Evolutionary conservation across 2,329 filamentous ascomycete genomes (phyloP), one percentile per base, ranked within the genome.

Genomic region (Neopestalotiopsis sp.): DNA sequence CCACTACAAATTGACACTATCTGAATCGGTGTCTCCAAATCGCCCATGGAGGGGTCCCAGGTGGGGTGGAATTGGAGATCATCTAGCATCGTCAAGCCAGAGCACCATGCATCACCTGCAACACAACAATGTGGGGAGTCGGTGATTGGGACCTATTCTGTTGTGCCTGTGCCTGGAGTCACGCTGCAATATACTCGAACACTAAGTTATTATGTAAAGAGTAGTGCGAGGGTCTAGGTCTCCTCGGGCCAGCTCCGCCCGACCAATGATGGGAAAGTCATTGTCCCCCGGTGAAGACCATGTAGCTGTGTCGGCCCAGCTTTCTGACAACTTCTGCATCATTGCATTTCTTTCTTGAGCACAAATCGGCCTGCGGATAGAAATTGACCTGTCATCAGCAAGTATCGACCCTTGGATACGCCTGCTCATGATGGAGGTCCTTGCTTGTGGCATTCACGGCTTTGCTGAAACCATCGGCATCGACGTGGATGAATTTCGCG

Each of bases 401-500:
- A 7, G 24, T 28, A 10, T 9, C 24, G 24, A 13, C 24, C 5
- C 10, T 20, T 14, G 57, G 24, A 17, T 32, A 28, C 57, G n/a
- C 57, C 57, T 17, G 56, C 7, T 45, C 61, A 65, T 59, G 24
- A 77, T 80, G 72, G 71, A 75, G 62, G 70, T 82, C 24, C 71
- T 71, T 24, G 71, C 72, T 17, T 81, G 79, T 67, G 80, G 80
- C 28, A 81, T 82, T 20, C 79, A 82, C 65, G 78, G 76, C 65
- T 83, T 80, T 65, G 75, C 79, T 56, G 80, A 82, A 71, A 74
- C 76, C 2, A 70, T 81, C 7, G 80, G 81, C 4, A 80, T 82
- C 66, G 81, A 82, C 67, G 74, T 77, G 4, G 79, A 82, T 59
- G 74, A 79, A 58, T 72, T 82, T 13, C 77, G 77, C 38, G 75